phyloP scores from a whole-genome alignment of 345 rosid species.

The Eucalyptus viminalis region DNA sequence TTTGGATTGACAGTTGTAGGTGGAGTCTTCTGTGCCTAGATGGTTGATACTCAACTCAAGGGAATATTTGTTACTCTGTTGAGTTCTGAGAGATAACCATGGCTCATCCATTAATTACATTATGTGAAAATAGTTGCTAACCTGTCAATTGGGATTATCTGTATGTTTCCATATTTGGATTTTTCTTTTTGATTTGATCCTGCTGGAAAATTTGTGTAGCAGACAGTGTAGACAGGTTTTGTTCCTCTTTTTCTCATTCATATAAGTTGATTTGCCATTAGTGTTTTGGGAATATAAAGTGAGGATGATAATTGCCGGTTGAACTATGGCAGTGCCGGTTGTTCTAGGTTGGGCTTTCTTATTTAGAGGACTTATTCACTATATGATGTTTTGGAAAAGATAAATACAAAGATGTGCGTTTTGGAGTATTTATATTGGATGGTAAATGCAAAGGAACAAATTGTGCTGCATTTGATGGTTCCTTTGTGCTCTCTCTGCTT shows the following conservation, averaged over 20 bases:
- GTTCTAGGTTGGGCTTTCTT: background rate
- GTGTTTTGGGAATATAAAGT: background rate
- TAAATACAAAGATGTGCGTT: background rate
- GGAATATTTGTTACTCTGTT: background rate
- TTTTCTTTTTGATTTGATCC: background rate
- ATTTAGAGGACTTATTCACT: background rate
- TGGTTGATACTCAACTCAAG: background rate
- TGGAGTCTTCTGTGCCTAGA: background rate
- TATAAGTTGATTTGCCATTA: background rate
- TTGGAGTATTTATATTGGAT: background rate
- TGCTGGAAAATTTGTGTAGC: background rate
- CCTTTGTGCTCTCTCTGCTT: background rate
- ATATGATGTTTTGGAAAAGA: background rate
- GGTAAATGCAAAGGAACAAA: background rate
- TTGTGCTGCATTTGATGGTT: background rate
- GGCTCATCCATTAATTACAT: background rate
- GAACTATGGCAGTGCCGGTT: background rate
- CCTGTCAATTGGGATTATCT: background rate
- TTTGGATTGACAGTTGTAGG: background rate
- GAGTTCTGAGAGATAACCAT: background rate
- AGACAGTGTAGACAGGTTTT: background rate
- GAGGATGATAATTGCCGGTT: background rate
- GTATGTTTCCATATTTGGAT: background rate
- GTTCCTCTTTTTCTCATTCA: background rate
- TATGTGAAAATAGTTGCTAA: background rate